A percentile compares a stretch with the other conserved stretches of the same genome.
Evolutionary conservation across 1,284 basidiomycete genomes (phyloP).

Genomic region (Schizopora paradoxa): DNA sequence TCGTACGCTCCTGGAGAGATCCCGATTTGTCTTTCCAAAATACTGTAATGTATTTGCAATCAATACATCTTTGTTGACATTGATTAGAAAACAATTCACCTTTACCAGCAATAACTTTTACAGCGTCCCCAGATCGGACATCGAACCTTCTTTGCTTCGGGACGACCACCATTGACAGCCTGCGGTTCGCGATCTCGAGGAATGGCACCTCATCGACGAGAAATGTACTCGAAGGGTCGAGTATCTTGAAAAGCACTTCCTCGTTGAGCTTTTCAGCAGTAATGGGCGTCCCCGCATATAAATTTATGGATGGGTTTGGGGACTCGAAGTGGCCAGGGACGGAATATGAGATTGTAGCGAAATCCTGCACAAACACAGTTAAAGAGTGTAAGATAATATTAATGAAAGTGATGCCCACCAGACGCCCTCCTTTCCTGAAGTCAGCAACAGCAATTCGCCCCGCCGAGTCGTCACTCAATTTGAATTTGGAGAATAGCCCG

Average conservation of each 20-base stretch:
- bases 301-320: conserved; percentile 23
- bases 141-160: conserved; percentile 16
- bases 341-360: conserved; percentile 30
- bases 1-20: conserved; percentile 5
- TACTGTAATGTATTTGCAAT: conserved; percentile 11
- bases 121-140: conserved; percentile 12
- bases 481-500: conserved; percentile 22
- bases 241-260: conserved; percentile 26
- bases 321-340: conserved; percentile 29
- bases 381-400: neutral
- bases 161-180: conserved; percentile 24
- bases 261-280: conserved; percentile 23
- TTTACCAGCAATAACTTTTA: conserved; percentile 27
- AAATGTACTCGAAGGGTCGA: conserved; percentile 18
- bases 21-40: conserved; percentile 13
- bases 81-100: neutral
- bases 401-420: conserved; percentile 9
- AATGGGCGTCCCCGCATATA: conserved; percentile 17
- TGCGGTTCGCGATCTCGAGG: conserved; percentile 23
- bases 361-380: conserved; percentile 20
- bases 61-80: conserved; percentile 1
- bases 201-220: conserved; percentile 20
- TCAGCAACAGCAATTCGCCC: conserved; percentile 25
- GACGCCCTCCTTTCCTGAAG: conserved; percentile 1
- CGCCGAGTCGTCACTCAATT: conserved; percentile 25